These are phyloP conservation scores for Solioccasus polychromus DNA, from an alignment of 768 basidiomycete genomes.

Conservation along the genomic window DNA sequence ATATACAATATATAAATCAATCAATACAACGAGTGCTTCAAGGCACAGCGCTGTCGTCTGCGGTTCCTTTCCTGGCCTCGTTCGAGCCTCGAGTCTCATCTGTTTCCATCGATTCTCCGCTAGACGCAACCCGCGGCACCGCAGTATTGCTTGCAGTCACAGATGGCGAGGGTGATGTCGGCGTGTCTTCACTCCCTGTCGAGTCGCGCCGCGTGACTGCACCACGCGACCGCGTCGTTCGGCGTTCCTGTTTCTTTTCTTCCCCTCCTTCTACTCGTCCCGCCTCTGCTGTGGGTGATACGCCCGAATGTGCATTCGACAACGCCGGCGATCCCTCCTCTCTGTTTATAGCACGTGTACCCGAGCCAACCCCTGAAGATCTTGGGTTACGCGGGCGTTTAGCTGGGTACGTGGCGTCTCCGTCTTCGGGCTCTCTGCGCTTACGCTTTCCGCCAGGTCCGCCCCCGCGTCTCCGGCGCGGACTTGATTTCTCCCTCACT, in stretches of 20 bases:
- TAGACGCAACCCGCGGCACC: constrained; percentile 5
- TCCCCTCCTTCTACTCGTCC: constrained; percentile 12
- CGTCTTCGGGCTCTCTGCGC: constrained; percentile 58
- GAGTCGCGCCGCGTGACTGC: constrained; percentile 45
- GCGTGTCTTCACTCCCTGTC: constrained; percentile 48
- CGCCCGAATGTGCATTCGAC: constrained; percentile 26
- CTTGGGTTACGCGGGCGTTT: constrained; percentile 60
- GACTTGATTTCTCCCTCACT: constrained; percentile 44
- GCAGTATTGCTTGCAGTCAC: constrained; percentile 25
- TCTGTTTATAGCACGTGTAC: constrained; percentile 23
- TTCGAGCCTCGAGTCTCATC: no score
- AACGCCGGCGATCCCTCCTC: constrained; percentile 45
- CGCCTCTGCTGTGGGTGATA: constrained; percentile 19
- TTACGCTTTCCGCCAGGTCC: constrained; percentile 48
- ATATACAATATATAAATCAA: no score
- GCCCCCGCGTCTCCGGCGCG: constrained; percentile 46
- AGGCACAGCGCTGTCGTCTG: no score
- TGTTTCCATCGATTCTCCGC: constrained; percentile 15
- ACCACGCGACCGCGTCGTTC: constrained; percentile 47
- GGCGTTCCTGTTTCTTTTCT: constrained; percentile 36
- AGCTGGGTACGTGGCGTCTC: constrained; percentile 68
- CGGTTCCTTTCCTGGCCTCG: no score
- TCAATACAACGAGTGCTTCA: no score
- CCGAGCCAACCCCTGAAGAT: constrained; percentile 26
- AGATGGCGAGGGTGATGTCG: constrained; percentile 34